A percentile compares a stretch with the other conserved stretches of the same genome.
Conservation (phyloP, 495 filamentous ascomycete species). For the Cercophora sp. region DNA sequence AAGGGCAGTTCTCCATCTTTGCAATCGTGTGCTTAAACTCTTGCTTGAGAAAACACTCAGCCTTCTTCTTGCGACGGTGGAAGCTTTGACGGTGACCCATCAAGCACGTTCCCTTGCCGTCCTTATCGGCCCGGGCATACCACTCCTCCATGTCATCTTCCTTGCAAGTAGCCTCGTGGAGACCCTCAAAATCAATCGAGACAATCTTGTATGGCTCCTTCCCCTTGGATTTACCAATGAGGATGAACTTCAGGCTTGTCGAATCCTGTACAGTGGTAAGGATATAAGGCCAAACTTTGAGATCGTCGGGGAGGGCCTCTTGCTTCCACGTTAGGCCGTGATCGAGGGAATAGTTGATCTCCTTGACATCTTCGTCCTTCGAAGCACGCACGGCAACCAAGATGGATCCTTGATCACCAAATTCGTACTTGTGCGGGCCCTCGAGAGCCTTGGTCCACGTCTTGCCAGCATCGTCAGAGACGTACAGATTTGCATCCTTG, state of each 20-base stretch:
- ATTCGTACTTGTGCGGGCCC: constrained; percentile 90
- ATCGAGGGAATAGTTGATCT: constrained; percentile 75
- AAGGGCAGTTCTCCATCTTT: constrained; percentile 67
- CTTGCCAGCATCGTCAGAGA: constrained; percentile 86
- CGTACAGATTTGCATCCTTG: constrained; percentile 72
- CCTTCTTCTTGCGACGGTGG: constrained; percentile 73
- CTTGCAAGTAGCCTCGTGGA: constrained; percentile 78
- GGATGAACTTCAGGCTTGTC: constrained; percentile 81
- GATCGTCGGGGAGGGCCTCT: constrained; percentile 55
- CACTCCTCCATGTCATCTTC: constrained; percentile 81
- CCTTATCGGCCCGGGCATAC: constrained; percentile 74
- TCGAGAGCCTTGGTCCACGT: constrained; percentile 73
- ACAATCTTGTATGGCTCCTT: constrained; percentile 55
- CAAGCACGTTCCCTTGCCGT: constrained; percentile 77
- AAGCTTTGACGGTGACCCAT: constrained; percentile 93
- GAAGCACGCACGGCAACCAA: constrained; percentile 78
- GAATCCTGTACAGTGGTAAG: constrained; percentile 88
- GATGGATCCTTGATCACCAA: constrained; percentile 86
- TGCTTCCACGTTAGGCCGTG: constrained; percentile 78
- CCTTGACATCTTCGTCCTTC: constrained; percentile 46
- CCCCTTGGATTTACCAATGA: constrained; percentile 50
- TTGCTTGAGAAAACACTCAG: constrained; percentile 82
- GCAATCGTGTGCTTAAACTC: constrained; percentile 72
- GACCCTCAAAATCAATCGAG: constrained; percentile 73
- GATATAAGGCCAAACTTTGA: constrained; percentile 59